Percentiles rank a stretch among this genome's conserved stretches.
These are phyloP conservation scores for Vigna angularis DNA, from an alignment of 306 rosid genomes.

Conservation along the genomic window DNA sequence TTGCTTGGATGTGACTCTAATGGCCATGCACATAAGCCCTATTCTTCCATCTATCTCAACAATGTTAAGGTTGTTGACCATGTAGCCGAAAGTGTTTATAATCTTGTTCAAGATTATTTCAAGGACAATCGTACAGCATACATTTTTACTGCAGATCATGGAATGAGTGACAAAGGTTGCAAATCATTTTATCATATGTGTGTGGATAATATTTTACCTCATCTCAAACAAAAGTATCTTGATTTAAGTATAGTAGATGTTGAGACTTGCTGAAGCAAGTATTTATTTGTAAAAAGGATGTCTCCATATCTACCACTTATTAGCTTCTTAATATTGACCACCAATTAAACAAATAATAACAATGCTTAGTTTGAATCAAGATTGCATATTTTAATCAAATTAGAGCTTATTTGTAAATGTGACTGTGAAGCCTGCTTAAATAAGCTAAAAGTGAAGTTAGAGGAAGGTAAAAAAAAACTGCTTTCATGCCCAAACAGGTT, in stretches of 20 bases:
- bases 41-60: conserved; percentile 85
- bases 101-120: conserved; percentile 76
- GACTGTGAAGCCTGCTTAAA: neutral
- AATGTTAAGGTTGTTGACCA: conserved; percentile 88
- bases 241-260: conserved; percentile 27
- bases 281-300: conserved; percentile 34
- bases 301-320: conserved; percentile 12
- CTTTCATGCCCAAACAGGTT: neutral
- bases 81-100: conserved; percentile 81
- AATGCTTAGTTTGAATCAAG: conserved; percentile 18
- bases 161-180: conserved; percentile 93
- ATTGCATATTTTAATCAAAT: conserved; percentile 8
- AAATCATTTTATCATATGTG: conserved; percentile 16
- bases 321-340: conserved; percentile 22
- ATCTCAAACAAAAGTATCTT: conserved; percentile 14
- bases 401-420: neutral
- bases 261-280: conserved; percentile 34
- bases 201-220: conserved; percentile 27
- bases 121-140: conserved; percentile 78
- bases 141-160: conserved; percentile 92
- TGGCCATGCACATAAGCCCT: conserved; percentile 94
- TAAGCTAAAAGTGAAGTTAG: neutral
- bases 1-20: conserved; percentile 93
- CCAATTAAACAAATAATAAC: neutral
- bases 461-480: too few relatives aligned